Evolutionary conservation across 106 monocot genomes (phyloP), one percentile per base, ranked within the genome.

Genomic region (Hemerocallis citrina): DNA sequence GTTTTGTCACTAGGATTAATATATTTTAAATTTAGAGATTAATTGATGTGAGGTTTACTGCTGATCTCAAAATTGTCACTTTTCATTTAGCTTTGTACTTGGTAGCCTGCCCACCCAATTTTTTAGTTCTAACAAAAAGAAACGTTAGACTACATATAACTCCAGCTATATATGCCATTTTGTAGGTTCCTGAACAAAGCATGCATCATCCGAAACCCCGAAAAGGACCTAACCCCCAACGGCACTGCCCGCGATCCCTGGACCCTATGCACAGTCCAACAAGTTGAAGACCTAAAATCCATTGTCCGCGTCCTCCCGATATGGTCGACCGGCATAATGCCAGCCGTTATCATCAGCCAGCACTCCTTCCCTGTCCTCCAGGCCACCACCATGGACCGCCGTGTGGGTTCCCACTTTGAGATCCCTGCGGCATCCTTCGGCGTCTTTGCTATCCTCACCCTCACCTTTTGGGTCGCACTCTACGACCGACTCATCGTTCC

Each of bases 171-270:
- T n/a, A n/a, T n/a, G n/a, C n/a, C n/a, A n/a, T n/a, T 7, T 5
- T 44, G 39, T 44, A 88, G 88, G 17, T 89, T 84, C 63, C 62
- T 91, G 12, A 85, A 91, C 70, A 85, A 77, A 54, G 91, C 91
- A 25, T 73, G 76, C 0, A 79, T 90, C 25, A 76, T 68, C 55
- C 76, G 70, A 10, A 55, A 62, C 50, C 49, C 62, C 0, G 29
- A 45, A n/a, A 38, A 52, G 36, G 59, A 65, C 29, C 37, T 24
- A 24, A 25, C 10, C 23, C 39, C 40, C 13, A 61, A 75, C 11
- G 72, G 64, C n/a, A 44, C 33, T 1, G 36, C 75, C 1, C 29
- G 39, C 27, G 35, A 72, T 35, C 68, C 57, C 22, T 84, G 84
- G 84, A 65, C 55, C 34, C 40, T 79, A 7, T 84, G 84, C 65